Percentiles rank a stretch among this genome's conserved stretches.
phyloP scores from a whole-genome alignment of 192 early-diverging fungal genomes.

The Funneliformis geosporum region DNA sequence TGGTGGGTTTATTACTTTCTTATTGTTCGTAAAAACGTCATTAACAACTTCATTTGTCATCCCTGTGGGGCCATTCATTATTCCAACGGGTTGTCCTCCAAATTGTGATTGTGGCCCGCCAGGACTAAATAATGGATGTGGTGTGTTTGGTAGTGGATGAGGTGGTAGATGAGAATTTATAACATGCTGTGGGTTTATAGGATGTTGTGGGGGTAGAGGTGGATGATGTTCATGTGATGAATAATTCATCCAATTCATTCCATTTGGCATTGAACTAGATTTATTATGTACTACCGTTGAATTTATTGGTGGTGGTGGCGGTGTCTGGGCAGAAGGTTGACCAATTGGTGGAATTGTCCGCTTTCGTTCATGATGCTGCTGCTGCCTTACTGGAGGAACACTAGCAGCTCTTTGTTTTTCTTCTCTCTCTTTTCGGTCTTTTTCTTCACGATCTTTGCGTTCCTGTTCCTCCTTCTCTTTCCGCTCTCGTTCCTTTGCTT shows the following conservation, averaged over 20 bases:
- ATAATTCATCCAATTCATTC: slow-evolving; percentile 33
- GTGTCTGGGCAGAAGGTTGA: slow-evolving; percentile 16
- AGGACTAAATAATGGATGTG: slow-evolving; percentile 25
- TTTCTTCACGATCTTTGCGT: slow-evolving; percentile 38
- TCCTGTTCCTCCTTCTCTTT: slow-evolving; percentile 51
- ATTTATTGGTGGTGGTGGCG: slow-evolving; percentile 10
- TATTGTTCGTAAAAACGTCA: slow-evolving; percentile 33
- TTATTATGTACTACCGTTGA: slow-evolving; percentile 1
- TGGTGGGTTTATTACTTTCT: slow-evolving; percentile 30
- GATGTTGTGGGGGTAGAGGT: slow-evolving; percentile 5
- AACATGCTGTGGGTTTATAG: slow-evolving; percentile 7
- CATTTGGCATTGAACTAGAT: slow-evolving; percentile 13
- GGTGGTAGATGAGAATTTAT: slow-evolving; percentile 4
- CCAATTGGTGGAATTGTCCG: slow-evolving; percentile 26
- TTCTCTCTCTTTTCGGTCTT: slow-evolving; percentile 31
- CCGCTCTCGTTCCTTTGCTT: slow-evolving; percentile 50
- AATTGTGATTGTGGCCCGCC: slow-evolving; percentile 14
- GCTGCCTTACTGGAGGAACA: slow-evolving; percentile 4
- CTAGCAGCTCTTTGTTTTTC: slow-evolving; percentile 11
- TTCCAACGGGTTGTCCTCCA: slow-evolving; percentile 12
- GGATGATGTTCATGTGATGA: slow-evolving; percentile 6
- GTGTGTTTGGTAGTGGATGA: neutral
- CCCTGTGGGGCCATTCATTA: slow-evolving; percentile 16
- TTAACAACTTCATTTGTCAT: slow-evolving; percentile 27
- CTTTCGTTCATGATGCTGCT: slow-evolving; percentile 26